Percentiles rank a stretch among this genome's conserved stretches.
Conservation (phyloP, 1,284 basidiomycete genomes). For the Mycosarcoma mackinlayi region DNA sequence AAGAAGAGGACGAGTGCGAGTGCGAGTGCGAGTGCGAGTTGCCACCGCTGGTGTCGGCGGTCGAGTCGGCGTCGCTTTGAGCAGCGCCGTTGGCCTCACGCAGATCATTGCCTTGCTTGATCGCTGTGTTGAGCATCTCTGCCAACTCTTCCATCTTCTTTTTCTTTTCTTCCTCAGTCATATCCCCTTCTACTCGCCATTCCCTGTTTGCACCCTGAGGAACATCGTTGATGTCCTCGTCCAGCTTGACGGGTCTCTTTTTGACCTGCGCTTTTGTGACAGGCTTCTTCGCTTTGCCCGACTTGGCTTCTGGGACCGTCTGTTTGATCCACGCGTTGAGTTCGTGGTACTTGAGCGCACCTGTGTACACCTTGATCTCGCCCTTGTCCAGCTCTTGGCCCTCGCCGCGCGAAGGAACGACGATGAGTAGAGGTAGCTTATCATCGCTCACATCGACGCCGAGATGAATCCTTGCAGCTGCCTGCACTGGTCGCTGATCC, state of each 20-base stretch:
- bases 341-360: constrained; percentile 58
- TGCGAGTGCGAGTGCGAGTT: constrained; percentile 27
- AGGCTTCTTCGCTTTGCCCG: constrained; percentile 40
- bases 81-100: constrained; percentile 5
- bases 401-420: constrained; percentile 38
- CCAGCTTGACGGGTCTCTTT: constrained; percentile 34
- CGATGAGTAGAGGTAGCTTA: constrained; percentile 56
- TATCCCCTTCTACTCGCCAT: constrained; percentile 44
- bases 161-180: constrained; percentile 36
- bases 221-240: constrained; percentile 30
- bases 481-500: constrained; percentile 49
- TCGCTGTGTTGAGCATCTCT: constrained; percentile 47
- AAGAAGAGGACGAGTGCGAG: constrained; percentile 30
- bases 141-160: constrained; percentile 48
- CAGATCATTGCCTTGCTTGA: constrained; percentile 30
- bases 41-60: neutral
- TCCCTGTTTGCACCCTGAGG: constrained; percentile 33
- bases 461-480: constrained; percentile 48
- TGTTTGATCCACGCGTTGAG: constrained; percentile 62
- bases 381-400: constrained; percentile 37
- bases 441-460: constrained; percentile 52
- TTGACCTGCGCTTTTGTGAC: constrained; percentile 24
- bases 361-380: constrained; percentile 52
- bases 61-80: constrained; percentile 15
- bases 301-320: constrained; percentile 44